Evolutionary conservation across 2,329 filamentous ascomycete genomes (phyloP), one percentile per base, ranked within the genome.

Genomic region (Talaromyces piceae): DNA sequence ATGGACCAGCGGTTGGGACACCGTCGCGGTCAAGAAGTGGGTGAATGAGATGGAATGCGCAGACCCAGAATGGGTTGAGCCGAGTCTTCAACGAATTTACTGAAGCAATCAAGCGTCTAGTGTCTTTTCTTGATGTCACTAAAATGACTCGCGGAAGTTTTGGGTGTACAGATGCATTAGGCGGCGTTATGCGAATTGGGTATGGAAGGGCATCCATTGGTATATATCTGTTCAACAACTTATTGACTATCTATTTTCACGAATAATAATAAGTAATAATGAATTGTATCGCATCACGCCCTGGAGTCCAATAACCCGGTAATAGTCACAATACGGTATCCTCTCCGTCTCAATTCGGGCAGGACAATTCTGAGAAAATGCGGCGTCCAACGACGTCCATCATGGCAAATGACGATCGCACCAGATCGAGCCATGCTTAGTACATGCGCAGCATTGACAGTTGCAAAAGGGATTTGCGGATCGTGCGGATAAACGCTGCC

Each of bases 401-500:
- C 90, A 71, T 95, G 90, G 63, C 88, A 91, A 47, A 95, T 84
- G 55, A 95, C 83, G 52, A 95, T 85, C 25, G 80, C 84, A 0
- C 90, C 90, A 0, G 86, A 83, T 44, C 80, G 74, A 30, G 86
- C 74, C 85, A 90, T 89, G 69, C 87, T 89, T 59, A 95, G 67
- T 3, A 95, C 80, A 71, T 95, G 89, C 57, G 74, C 76, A 6
- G 87, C 84, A 68, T 95, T 95, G 48, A 90, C 58, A 56, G 74
- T 72, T 58, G 81, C 77, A 61, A 79, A 84, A 8, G 75, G 74
- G 52, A 95, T 84, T 74, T 94, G 89, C n/a, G 90, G 83, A 70
- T 95, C 90, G 71, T 95, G 89, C 4, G 90, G 90, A 69, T 94
- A 95, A 37, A 95, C 83, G 66, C 83, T 84, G 2, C 90, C 90